Evolutionary conservation across 2,329 filamentous ascomycete species (phyloP).

Genomic region (Fusarium sp.): DNA sequence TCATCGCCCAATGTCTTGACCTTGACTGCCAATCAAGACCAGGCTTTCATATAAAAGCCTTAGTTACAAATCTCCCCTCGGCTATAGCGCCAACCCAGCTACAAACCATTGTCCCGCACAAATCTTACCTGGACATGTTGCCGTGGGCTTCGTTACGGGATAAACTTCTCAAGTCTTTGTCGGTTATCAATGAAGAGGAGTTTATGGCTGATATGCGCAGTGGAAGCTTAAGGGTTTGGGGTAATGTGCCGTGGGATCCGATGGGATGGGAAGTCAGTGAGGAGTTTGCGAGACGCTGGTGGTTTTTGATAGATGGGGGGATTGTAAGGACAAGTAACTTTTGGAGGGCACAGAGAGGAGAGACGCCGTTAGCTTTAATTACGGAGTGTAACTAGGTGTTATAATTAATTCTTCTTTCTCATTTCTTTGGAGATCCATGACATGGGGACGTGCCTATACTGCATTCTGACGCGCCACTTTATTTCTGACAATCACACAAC

Average conservation of each 20-base stretch:
- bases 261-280: slow-evolving; percentile 58
- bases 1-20: slow-evolving; percentile 3
- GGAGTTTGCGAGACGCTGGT: slow-evolving; percentile 47
- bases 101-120: slow-evolving; percentile 20
- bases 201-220: background rate
- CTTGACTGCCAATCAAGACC: background rate
- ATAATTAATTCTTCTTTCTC: fast-evolving
- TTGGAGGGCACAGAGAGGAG: slow-evolving; percentile 23
- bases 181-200: slow-evolving; percentile 15
- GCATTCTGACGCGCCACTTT: background rate
- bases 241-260: slow-evolving; percentile 42
- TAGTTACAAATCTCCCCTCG: background rate
- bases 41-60: background rate
- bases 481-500: background rate
- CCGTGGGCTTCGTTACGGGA: slow-evolving; percentile 27
- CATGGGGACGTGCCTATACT: background rate
- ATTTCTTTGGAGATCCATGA: background rate
- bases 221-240: slow-evolving; percentile 20
- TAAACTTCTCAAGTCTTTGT: slow-evolving; percentile 12
- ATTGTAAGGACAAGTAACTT: slow-evolving; percentile 27
- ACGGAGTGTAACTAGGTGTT: background rate
- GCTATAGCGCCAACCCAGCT: slow-evolving; percentile 10
- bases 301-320: slow-evolving; percentile 32
- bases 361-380: background rate
- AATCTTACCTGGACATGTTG: slow-evolving; percentile 24